A percentile compares a stretch with the other conserved stretches of the same genome.
phyloP scores from a whole-genome alignment of 495 filamentous ascomycete genomes.

The Neurospora sp. region DNA sequence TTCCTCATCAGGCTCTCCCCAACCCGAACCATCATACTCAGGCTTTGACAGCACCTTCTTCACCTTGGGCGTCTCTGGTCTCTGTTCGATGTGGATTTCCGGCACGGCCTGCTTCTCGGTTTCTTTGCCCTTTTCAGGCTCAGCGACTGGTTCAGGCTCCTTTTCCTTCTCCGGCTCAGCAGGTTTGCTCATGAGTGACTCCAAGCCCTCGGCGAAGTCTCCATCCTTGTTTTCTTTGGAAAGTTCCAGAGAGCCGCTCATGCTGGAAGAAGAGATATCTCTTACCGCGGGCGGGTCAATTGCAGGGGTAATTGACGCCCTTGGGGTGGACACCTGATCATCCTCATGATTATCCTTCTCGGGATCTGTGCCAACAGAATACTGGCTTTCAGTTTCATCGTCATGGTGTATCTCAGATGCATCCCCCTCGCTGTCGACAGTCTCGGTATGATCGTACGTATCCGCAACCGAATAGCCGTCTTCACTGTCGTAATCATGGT shows the following conservation, averaged over 20 bases:
- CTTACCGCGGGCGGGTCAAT: background rate
- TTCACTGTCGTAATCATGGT: conserved; percentile 48
- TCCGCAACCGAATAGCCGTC: conserved; percentile 70
- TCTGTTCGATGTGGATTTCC: background rate
- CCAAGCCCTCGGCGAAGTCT: conserved; percentile 30
- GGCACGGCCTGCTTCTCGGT: conserved; percentile 26
- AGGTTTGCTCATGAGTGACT: conserved; percentile 33
- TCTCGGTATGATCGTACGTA: conserved; percentile 32
- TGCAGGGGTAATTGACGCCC: conserved; percentile 23
- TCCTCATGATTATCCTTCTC: conserved; percentile 5
- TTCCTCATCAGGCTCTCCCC: conserved; percentile 42
- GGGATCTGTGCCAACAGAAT: conserved; percentile 11
- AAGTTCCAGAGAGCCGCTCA: conserved; percentile 6
- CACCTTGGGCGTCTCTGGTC: conserved; percentile 12
- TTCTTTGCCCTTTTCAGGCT: conserved; percentile 35
- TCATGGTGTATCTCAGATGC: conserved; percentile 19
- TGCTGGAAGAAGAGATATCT: conserved; percentile 1
- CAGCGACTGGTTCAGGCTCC: conserved; percentile 14
- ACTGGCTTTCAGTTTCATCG: conserved; percentile 18
- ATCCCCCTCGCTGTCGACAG: conserved; percentile 33
- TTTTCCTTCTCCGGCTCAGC: conserved; percentile 7
- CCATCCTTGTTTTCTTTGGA: conserved; percentile 15
- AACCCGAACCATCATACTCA: conserved; percentile 46
- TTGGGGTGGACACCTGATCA: conserved; percentile 37
- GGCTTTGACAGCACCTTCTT: conserved; percentile 34